These are phyloP conservation scores for Aureobasidium melanogenum DNA, from an alignment of 2,329 filamentous ascomycete genomes.

Conservation along the genomic window DNA sequence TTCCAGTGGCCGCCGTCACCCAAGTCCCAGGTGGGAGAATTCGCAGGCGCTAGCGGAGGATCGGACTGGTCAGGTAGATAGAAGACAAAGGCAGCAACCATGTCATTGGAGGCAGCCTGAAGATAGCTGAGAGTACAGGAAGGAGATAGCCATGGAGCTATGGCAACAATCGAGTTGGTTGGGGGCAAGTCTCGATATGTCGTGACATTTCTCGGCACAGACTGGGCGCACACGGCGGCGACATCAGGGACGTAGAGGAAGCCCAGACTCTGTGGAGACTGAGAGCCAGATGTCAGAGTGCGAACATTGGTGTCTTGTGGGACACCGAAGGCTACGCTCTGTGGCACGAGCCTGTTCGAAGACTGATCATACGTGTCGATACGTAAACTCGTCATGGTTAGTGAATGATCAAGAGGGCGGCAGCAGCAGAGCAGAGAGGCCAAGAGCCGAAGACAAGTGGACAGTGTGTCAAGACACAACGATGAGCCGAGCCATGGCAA, in stretches of 20 bases:
- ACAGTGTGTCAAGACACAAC: neutral
- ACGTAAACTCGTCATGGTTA: neutral
- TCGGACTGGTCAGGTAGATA: slow-evolving; percentile 39
- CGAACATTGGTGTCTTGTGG: slow-evolving; percentile 49
- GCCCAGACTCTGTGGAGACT: slow-evolving; percentile 55
- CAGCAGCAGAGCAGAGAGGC: neutral
- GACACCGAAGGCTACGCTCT: neutral
- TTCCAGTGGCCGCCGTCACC: slow-evolving; percentile 65
- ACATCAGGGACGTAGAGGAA: slow-evolving; percentile 80
- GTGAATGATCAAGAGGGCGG: neutral
- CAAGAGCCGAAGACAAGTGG: neutral
- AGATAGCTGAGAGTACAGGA: slow-evolving; percentile 69
- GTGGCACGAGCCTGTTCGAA: neutral
- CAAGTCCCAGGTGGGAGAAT: slow-evolving; percentile 61
- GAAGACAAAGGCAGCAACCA: slow-evolving; percentile 51
- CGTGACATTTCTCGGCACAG: slow-evolving; percentile 68
- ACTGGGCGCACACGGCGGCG: slow-evolving; percentile 50
- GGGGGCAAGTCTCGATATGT: slow-evolving; percentile 56
- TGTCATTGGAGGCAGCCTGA: slow-evolving; percentile 49
- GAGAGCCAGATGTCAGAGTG: slow-evolving; percentile 63
- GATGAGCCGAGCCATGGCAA: neutral
- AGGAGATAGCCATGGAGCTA: slow-evolving; percentile 76
- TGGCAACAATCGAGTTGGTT: slow-evolving; percentile 66
- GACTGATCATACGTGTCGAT: neutral
- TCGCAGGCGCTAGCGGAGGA: slow-evolving; percentile 56